These are phyloP conservation scores for Daldinia sp. DNA, from an alignment of 2,329 filamentous ascomycete species.

Conservation along the genomic window DNA sequence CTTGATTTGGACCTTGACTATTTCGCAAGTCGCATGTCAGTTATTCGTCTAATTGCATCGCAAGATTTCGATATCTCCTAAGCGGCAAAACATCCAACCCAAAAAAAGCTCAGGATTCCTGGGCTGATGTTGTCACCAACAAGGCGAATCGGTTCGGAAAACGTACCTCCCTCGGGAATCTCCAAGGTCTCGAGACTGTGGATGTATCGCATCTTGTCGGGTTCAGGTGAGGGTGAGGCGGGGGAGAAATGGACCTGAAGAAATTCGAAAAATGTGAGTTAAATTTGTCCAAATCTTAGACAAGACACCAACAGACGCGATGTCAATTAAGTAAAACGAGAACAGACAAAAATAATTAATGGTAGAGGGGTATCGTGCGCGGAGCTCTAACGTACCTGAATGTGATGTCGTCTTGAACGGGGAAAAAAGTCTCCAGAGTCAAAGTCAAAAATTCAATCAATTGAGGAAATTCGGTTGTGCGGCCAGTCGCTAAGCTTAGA, in stretches of 20 bases:
- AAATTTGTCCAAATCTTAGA: constrained; percentile 13
- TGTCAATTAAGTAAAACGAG: constrained; percentile 7
- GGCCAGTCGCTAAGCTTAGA: constrained; percentile 50
- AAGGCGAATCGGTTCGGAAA: constrained; percentile 23
- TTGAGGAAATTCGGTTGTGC: constrained; percentile 47
- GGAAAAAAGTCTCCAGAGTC: constrained; percentile 41
- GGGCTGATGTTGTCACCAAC: constrained; percentile 10
- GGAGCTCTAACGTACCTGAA: constrained; percentile 40
- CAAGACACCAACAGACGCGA: constrained; percentile 8
- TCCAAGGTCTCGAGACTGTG: constrained; percentile 95
- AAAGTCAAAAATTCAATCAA: constrained; percentile 47
- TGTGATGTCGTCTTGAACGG: constrained; percentile 48
- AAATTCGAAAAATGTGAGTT: constrained; percentile 23
- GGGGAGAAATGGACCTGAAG: constrained; percentile 51
- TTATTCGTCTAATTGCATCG: constrained; percentile 39
- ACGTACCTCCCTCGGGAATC: constrained; percentile 97
- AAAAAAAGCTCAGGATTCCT: neutral
- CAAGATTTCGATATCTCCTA: constrained; percentile 17
- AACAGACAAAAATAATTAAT: constrained; percentile 3
- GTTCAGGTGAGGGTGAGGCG: constrained; percentile 58
- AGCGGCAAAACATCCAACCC: constrained; percentile 8
- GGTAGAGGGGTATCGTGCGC: constrained; percentile 5
- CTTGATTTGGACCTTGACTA: constrained; percentile 98
- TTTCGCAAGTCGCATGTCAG: constrained; percentile 56
- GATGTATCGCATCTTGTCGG: constrained; percentile 99